Evolutionary conservation across 352 stramenopile genomes (phyloP).

Genomic region (Achlya hypogyna): DNA sequence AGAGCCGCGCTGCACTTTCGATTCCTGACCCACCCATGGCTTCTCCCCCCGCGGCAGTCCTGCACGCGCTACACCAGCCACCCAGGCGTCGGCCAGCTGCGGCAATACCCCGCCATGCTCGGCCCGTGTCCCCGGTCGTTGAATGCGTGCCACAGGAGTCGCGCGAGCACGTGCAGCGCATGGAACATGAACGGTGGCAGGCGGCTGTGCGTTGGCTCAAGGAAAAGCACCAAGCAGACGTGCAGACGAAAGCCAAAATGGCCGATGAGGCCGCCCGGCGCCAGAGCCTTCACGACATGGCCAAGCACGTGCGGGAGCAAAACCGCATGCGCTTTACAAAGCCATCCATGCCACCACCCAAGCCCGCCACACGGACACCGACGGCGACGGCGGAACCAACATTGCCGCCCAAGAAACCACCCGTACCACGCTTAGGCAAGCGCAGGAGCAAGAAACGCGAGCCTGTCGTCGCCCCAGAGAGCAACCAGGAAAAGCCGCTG

Average conservation of each 20-base stretch:
- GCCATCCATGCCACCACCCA: neutral
- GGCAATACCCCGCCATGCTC: neutral
- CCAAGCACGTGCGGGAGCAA: constrained; percentile 4
- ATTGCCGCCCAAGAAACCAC: constrained; percentile 10
- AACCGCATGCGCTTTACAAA: constrained; percentile 17
- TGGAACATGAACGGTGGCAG: constrained; percentile 10
- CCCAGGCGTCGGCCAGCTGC: neutral
- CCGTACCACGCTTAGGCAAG: constrained; percentile 2
- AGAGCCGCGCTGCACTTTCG: neutral
- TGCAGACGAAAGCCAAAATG: neutral
- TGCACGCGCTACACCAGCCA: neutral
- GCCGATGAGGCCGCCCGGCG: neutral
- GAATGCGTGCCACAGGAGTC: neutral
- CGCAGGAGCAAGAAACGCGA: neutral
- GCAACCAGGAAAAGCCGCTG: neutral
- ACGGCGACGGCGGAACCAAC: neutral
- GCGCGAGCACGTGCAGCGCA: neutral
- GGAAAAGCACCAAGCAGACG: neutral
- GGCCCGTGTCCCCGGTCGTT: neutral
- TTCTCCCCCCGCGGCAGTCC: neutral
- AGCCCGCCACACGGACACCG: neutral
- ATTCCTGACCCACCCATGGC: neutral
- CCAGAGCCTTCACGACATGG: constrained; percentile 8
- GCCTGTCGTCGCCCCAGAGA: neutral
- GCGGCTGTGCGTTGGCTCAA: constrained; percentile 16